Base-by-base conservation (phyloP, 73 alveolate genomes). In the Chromera velia region DNA sequence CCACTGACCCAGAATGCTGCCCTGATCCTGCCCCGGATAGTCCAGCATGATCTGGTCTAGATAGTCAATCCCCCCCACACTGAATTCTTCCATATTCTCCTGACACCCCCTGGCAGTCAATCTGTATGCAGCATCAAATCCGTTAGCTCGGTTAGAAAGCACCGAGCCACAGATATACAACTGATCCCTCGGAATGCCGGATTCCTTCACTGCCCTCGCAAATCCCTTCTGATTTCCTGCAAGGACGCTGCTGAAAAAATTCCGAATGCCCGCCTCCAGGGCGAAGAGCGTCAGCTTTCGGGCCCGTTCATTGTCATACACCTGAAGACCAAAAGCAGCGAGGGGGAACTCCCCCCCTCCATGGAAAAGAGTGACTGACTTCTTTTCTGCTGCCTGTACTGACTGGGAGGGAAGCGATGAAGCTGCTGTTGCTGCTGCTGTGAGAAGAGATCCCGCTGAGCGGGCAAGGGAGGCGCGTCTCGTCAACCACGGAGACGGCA, bases 31-130 rank as follows among this genome's bases (percentile, higher is more conserved):
- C 31, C 77, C 84, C 10, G 84, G 84, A 33, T 77, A 77, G 34
- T 77, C 84, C 72, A 77, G 34, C 84, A 77, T 31, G 77, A 77
- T 77, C 84, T 66, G 65, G 72, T 77, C 84, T 70, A 77, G 40
- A 71, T 77, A 62, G 0, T 71, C 62, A 34, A 77, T 77, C 34
- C 84, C 84, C 0, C 84, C 84, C 18, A 28, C 84, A 6, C 65
- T 40, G 13, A 77, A 30, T 24, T 70, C 84, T 31, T 77, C 76
- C 77, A 77, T 28, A 45, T 77, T 77, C 77, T 77, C 32, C 22
- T 34, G 72, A 26, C 84, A 77, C 40, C 84, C 84, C 71, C 62
- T 72, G 32, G 65, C 67, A 62, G 84, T 77, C 32, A 72, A 1
- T 24, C 27, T 28, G 45, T 77, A 77, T 76, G 77, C 62, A n/a